Conservation (phyloP, 2,329 filamentous ascomycete genomes). For the Zymoseptoria tritici region DNA sequence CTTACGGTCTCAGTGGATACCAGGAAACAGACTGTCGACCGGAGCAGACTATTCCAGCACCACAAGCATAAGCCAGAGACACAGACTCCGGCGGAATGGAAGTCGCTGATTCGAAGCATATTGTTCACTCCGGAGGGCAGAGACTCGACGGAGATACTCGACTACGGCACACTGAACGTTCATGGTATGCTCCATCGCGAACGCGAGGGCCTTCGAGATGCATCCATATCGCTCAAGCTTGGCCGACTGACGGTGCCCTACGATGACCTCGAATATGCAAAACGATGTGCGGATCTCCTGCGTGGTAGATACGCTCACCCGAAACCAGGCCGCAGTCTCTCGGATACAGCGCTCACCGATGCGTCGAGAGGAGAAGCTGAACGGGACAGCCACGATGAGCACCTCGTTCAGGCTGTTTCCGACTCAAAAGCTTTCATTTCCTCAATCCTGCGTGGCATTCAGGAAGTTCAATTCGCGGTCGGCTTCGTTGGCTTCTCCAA, state of each 20-base stretch:
- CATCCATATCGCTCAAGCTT: slow-evolving; percentile 81
- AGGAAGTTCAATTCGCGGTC: slow-evolving; percentile 92
- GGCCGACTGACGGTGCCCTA: slow-evolving; percentile 85
- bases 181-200: slow-evolving; percentile 85
- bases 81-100: slow-evolving; percentile 86
- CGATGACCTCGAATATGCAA: slow-evolving; percentile 68
- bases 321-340: slow-evolving; percentile 25
- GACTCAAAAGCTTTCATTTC: slow-evolving; percentile 89
- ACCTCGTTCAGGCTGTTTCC: slow-evolving; percentile 73
- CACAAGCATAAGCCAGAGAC: slow-evolving; percentile 56
- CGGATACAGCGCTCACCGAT: slow-evolving; percentile 59
- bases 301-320: slow-evolving; percentile 34
- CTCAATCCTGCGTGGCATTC: slow-evolving; percentile 83
- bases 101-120: slow-evolving; percentile 74
- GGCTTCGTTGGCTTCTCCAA: slow-evolving; percentile 85
- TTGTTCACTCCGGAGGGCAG: slow-evolving; percentile 79
- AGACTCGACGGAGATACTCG: slow-evolving; percentile 80
- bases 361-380: slow-evolving; percentile 67
- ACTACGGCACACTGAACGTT: slow-evolving; percentile 80
- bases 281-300: slow-evolving; percentile 46
- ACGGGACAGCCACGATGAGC: slow-evolving; percentile 59
- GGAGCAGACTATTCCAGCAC: slow-evolving; percentile 80
- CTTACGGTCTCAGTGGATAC: slow-evolving; percentile 86
- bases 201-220: slow-evolving; percentile 79
- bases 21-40: slow-evolving; percentile 80